phyloP scores from a whole-genome alignment of 1,139 yeast genomes.

The Yamadazyma diddensiae region DNA sequence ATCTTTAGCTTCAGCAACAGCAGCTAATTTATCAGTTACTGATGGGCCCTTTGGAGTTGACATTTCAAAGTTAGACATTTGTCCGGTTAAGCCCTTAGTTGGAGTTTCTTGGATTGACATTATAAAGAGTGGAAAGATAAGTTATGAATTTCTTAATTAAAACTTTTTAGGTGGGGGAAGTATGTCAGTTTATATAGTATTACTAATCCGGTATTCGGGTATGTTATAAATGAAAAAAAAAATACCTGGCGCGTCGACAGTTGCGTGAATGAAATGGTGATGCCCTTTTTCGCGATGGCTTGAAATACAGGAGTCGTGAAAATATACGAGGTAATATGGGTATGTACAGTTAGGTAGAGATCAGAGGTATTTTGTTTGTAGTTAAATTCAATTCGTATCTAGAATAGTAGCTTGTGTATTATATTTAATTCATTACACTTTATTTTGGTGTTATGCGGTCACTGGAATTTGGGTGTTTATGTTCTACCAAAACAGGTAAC shows the following conservation, averaged over 20 bases:
- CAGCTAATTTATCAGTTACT: constrained; percentile 45
- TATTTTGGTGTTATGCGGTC: no score
- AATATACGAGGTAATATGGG: background rate
- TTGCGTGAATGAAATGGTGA: constrained; percentile 7
- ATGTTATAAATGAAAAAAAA: constrained; percentile 2
- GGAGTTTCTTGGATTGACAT: constrained; percentile 50
- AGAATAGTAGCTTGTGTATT: no score
- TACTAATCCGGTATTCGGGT: constrained; percentile 10
- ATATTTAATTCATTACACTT: no score
- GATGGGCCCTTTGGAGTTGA: constrained; percentile 32
- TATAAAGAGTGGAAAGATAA: constrained; percentile 2
- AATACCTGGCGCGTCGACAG: constrained; percentile 7
- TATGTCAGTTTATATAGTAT: no score
- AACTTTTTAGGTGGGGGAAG: no score
- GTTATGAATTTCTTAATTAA: no score
- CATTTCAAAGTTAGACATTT: constrained; percentile 43
- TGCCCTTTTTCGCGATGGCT: constrained; percentile 6
- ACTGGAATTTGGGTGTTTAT: no score
- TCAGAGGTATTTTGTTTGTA: background rate
- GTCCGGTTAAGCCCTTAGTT: constrained; percentile 48
- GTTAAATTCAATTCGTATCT: no score
- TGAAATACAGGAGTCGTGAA: background rate
- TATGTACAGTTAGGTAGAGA: background rate
- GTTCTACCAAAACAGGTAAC: constrained; percentile 8
- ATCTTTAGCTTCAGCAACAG: constrained; percentile 44